Evolutionary conservation across 192 early-diverging fungal genomes (phyloP).

Genomic region (Chytriomyces confervae): DNA sequence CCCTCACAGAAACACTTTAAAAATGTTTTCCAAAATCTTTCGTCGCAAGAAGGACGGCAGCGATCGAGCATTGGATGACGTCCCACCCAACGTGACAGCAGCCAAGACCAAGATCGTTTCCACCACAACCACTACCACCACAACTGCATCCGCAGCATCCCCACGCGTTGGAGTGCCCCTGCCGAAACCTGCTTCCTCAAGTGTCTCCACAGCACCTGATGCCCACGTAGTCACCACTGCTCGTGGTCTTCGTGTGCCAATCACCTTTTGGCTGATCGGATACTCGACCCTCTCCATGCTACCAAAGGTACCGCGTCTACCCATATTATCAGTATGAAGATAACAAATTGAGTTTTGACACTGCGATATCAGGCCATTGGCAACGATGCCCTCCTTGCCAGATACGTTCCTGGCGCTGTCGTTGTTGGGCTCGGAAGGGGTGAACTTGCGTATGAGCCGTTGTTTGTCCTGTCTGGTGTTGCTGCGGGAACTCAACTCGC

Average conservation of each 20-base stretch:
- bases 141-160: neutral
- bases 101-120: neutral
- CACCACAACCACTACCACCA: neutral
- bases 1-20: neutral
- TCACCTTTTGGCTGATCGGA: slow-evolving; percentile 35
- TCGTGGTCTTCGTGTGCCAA: slow-evolving; percentile 26
- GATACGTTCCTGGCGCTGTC: slow-evolving; percentile 13
- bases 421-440: slow-evolving; percentile 15
- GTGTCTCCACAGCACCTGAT: neutral
- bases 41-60: neutral
- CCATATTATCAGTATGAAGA: neutral
- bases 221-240: slow-evolving; percentile 16
- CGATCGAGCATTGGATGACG: neutral
- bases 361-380: neutral
- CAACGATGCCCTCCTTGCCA: neutral
- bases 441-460: slow-evolving; percentile 30
- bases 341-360: neutral
- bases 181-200: no score
- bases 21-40: neutral
- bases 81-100: neutral
- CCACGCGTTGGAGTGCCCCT: neutral
- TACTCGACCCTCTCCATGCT: slow-evolving; percentile 40
- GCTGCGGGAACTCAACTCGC: slow-evolving; percentile 21
- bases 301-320: slow-evolving; percentile 3
- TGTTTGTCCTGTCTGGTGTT: slow-evolving; percentile 27